Evolutionary conservation across 2,329 filamentous ascomycete species (phyloP).

Genomic region (Ophiostoma sp.): DNA sequence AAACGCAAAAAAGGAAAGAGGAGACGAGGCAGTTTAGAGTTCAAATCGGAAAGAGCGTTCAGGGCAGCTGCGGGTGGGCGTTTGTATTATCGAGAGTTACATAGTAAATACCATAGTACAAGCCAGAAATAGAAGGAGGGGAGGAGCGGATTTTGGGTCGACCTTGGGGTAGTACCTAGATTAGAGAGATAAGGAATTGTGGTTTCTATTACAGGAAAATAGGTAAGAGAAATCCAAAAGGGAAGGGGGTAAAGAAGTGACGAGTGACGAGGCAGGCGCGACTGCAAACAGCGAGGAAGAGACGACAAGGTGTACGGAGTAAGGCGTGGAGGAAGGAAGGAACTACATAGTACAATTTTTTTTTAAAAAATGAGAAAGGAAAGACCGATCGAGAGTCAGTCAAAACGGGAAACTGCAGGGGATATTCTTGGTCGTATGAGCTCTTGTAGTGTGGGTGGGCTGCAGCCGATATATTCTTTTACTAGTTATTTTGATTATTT

Average conservation of each 20-base stretch:
- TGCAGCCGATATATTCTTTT: background rate
- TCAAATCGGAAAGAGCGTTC: background rate
- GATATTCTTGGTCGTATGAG: slow-evolving; percentile 13
- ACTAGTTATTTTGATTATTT: background rate
- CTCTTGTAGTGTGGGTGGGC: background rate
- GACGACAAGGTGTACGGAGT: background rate
- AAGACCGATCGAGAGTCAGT: background rate
- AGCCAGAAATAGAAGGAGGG: slow-evolving; percentile 8
- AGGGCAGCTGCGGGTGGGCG: background rate
- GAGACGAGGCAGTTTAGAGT: background rate
- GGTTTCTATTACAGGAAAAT: slow-evolving; percentile 24
- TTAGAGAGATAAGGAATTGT: slow-evolving; percentile 11
- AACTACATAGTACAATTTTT: too few relatives aligned
- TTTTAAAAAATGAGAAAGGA: background rate
- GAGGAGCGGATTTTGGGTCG: slow-evolving; percentile 6
- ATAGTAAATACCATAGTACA: background rate
- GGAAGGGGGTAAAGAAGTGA: slow-evolving; percentile 1
- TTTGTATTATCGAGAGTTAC: too few relatives aligned
- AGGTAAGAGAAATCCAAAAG: slow-evolving; percentile 21
- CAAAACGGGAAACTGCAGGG: slow-evolving; percentile 18
- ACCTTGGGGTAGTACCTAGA: background rate
- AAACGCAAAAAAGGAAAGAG: background rate
- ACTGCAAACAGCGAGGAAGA: background rate
- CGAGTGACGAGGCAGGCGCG: slow-evolving; percentile 10
- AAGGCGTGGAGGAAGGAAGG: background rate